A percentile compares a stretch with the other conserved stretches of the same genome.
These are phyloP conservation scores for Hansenula sp. DNA, from an alignment of 1,139 yeast species.

Conservation along the genomic window DNA sequence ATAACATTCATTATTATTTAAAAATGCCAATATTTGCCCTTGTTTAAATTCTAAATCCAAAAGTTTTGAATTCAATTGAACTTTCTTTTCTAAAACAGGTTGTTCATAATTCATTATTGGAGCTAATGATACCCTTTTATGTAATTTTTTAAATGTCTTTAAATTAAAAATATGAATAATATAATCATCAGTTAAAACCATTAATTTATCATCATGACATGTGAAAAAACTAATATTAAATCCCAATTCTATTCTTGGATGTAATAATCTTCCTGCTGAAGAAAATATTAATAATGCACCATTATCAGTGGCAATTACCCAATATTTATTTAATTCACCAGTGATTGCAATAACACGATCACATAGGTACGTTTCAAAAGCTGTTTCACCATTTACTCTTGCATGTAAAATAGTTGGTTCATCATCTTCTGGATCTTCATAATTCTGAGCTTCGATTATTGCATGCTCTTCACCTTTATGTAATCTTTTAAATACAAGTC, in stretches of 20 bases:
- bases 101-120: slow-evolving; percentile 37
- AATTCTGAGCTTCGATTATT: slow-evolving; percentile 17
- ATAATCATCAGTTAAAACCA: slow-evolving; percentile 48
- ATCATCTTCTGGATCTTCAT: slow-evolving; percentile 31
- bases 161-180: slow-evolving; percentile 47
- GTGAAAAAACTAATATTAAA: slow-evolving; percentile 42
- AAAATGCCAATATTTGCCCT: slow-evolving; percentile 40
- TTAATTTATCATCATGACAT: slow-evolving; percentile 36
- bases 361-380: slow-evolving; percentile 46
- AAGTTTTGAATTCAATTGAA: slow-evolving; percentile 21
- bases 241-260: slow-evolving; percentile 55
- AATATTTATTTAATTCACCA: slow-evolving; percentile 23
- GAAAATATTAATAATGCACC: slow-evolving; percentile 58
- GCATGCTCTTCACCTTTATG: slow-evolving; percentile 24
- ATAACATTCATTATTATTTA: slow-evolving; percentile 37
- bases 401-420: slow-evolving; percentile 48
- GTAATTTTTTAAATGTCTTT: slow-evolving; percentile 27
- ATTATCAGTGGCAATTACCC: slow-evolving; percentile 60
- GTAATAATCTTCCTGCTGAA: slow-evolving; percentile 47
- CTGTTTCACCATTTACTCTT: slow-evolving; percentile 34
- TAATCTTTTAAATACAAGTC: slow-evolving; percentile 3
- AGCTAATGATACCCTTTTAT: slow-evolving; percentile 46
- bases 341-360: slow-evolving; percentile 37
- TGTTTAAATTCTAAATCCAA: slow-evolving; percentile 21
- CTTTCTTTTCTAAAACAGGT: slow-evolving; percentile 16